A percentile compares a stretch with the other conserved stretches of the same genome.
Conservation (phyloP, 768 basidiomycete species). For the Serendipita indica region DNA sequence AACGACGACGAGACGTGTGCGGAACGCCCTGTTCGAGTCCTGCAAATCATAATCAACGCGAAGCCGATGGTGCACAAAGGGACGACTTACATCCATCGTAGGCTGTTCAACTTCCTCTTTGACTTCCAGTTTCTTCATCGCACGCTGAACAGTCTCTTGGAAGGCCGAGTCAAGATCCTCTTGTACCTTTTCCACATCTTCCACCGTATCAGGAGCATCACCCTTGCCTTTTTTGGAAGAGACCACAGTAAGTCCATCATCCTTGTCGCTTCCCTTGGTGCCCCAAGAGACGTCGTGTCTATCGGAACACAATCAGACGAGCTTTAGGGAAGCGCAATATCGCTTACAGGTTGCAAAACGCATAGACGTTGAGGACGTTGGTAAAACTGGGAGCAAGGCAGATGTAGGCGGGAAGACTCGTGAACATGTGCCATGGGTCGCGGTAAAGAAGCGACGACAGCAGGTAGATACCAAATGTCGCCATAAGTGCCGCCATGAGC, state of each 20-base stretch:
- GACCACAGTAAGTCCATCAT: conserved; percentile 77
- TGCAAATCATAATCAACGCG: conserved; percentile 4
- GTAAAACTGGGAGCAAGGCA: conserved; percentile 85
- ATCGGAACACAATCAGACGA: not conserved
- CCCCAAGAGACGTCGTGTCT: conserved; percentile 67
- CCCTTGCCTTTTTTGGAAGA: conserved; percentile 71
- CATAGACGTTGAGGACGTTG: conserved; percentile 91
- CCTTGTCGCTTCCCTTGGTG: conserved; percentile 91
- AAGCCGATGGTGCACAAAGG: not conserved
- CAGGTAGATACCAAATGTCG: conserved; percentile 84
- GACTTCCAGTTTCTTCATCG: conserved; percentile 55
- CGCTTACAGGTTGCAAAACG: conserved; percentile 93
- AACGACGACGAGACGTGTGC: conserved; percentile 66
- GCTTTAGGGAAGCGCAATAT: conserved; percentile 24
- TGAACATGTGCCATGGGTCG: conserved; percentile 97
- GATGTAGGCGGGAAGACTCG: conserved; percentile 83
- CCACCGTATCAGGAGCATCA: conserved; percentile 55
- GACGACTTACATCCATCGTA: conserved; percentile 44
- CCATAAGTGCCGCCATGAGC: conserved; percentile 72
- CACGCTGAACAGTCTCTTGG: conserved; percentile 81
- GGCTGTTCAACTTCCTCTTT: conserved; percentile 63
- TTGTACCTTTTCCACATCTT: conserved; percentile 67
- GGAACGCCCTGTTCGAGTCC: conserved; percentile 85
- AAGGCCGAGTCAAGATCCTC: conserved; percentile 85
- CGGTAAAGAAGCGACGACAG: conserved; percentile 74